Base-by-base conservation (phyloP, 495 filamentous ascomycete genomes). In the Clavariopsis aquatica region DNA sequence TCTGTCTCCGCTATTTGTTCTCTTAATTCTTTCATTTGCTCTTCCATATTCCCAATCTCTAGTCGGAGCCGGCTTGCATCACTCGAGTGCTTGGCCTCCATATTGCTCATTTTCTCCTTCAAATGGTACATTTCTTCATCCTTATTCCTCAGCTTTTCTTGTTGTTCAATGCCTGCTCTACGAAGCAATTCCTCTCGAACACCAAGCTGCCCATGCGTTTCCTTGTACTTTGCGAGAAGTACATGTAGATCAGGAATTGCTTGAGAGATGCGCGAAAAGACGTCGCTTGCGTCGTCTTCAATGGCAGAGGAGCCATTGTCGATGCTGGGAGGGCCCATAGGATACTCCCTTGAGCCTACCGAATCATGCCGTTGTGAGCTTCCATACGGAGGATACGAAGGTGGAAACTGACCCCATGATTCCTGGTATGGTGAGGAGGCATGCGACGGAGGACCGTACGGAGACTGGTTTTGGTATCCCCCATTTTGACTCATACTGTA, bases 21-120 rank as follows among this genome's bases (percentile, higher is more conserved):
- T 22, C 36, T 52, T 26, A 72, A 60, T 38, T 71, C 72, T 26
- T 60, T 69, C 23, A 68, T 46, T 34, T 74, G 74, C 65, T 75
- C 71, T 36, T 75, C 73, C 52, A 73, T 65, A 49, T 75, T 72
- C 0, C 72, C 72, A 55, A 75, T 66, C 49, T 74, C 64, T 8
- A 74, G 52, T 15, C 72, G 57, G 8, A 72, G 58, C 43, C 72
- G 60, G 34, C 38, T 72, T 7, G 55, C 74, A 17, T 74, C 72
- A 13, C 54, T 38, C 1, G 66, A 66, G 47, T 72, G 66, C 45
- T 70, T 68, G 46, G 60, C 51, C 28, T 61, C 59, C 41, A 64
- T 31, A 19, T 9, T 29, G 1, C 56, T 65, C 31, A 75, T 47
- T 57, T 69, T 63, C 52, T 67, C 68, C 36, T 65, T 64, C 61